phyloP scores from a whole-genome alignment of 2,329 filamentous ascomycete species.

The Pezicula radicicola region DNA sequence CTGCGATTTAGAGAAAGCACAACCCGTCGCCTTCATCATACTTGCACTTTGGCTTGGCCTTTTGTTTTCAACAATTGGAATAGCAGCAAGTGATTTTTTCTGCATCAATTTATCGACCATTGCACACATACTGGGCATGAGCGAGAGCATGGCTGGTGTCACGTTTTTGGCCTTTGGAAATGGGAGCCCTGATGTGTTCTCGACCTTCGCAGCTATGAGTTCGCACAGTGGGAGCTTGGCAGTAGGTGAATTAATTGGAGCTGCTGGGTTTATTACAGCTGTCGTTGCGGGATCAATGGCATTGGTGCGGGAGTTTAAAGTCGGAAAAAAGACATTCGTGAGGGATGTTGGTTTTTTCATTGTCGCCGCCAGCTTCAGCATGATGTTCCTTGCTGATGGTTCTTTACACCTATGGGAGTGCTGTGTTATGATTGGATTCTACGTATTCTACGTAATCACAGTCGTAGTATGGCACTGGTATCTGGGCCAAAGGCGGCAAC shows the following conservation, averaged over 20 bases:
- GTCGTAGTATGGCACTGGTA: conserved; percentile 95
- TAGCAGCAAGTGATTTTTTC: conserved; percentile 97
- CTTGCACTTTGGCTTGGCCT: conserved; percentile 81
- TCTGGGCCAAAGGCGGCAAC: conserved; percentile 57
- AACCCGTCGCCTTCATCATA: conserved; percentile 75
- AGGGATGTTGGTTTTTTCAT: conserved; percentile 93
- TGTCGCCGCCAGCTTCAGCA: conserved; percentile 78
- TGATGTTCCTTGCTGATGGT: conserved; percentile 84
- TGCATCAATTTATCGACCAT: conserved; percentile 96
- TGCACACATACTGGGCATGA: conserved; percentile 82
- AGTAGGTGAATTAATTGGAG: conserved; percentile 90
- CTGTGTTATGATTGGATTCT: conserved; percentile 84
- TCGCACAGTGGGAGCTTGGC: conserved; percentile 97
- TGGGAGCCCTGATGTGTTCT: conserved; percentile 96
- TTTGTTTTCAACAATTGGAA: conserved; percentile 94
- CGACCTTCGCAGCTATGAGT: conserved; percentile 96
- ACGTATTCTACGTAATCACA: conserved; percentile 81
- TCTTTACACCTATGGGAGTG: conserved; percentile 87
- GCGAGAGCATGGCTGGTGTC: conserved; percentile 92
- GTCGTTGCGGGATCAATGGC: conserved; percentile 98
- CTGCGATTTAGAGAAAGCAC: conserved; percentile 66
- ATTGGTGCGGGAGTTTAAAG: conserved; percentile 89
- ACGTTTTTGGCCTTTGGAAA: conserved; percentile 97
- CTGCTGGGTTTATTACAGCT: conserved; percentile 92
- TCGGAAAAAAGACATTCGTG: conserved; percentile 85